phyloP scores from a whole-genome alignment of 805 yeast species.

The Pichia paraexigua region DNA sequence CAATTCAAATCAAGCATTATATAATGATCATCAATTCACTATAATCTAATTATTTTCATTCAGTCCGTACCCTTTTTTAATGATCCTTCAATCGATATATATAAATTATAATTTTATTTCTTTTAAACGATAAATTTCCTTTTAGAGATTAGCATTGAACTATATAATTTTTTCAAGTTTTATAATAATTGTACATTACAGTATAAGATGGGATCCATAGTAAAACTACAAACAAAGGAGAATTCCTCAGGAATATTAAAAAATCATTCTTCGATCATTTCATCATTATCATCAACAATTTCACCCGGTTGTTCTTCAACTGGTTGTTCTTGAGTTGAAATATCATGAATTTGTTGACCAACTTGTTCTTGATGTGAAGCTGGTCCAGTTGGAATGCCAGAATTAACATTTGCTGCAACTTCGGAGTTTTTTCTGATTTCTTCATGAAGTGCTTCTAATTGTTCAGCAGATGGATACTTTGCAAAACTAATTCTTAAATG shows the following conservation, averaged over 20 bases:
- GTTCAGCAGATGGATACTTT: conserved; percentile 17
- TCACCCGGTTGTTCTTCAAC: neutral
- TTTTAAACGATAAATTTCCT: neutral
- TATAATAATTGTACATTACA: neutral
- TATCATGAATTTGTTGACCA: neutral
- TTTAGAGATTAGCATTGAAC: neutral
- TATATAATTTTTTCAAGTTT: neutral
- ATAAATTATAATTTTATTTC: neutral
- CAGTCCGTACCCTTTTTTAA: neutral
- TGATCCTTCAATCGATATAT: neutral
- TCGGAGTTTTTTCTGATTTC: conserved; percentile 15
- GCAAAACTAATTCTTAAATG: conserved; percentile 65
- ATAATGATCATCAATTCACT: neutral
- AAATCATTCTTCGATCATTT: conserved; percentile 20
- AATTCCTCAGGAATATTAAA: neutral
- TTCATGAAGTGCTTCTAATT: conserved; percentile 6
- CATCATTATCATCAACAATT: conserved; percentile 15
- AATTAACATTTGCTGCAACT: neutral
- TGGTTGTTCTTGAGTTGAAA: neutral
- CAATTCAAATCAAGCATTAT: neutral
- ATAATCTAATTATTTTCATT: too few species aligned
- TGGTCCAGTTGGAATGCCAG: neutral
- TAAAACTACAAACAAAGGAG: neutral
- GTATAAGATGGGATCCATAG: neutral
- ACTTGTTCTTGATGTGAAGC: neutral